phyloP scores from a whole-genome alignment of 495 filamentous ascomycete genomes.

The Penicillium roqueforti region DNA sequence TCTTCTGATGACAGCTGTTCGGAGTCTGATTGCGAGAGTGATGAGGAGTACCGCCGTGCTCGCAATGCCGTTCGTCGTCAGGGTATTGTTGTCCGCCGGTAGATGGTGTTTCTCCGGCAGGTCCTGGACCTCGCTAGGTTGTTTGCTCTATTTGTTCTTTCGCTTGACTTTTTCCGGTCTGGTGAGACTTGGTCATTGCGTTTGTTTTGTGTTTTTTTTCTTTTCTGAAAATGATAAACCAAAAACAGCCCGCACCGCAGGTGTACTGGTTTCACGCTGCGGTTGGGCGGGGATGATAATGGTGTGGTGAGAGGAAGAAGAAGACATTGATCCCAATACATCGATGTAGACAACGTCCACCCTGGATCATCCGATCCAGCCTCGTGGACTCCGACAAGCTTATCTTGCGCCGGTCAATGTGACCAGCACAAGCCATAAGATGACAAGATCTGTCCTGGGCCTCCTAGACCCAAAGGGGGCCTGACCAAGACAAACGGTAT shows the following conservation, averaged over 20 bases:
- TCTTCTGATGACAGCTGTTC: constrained; percentile 50
- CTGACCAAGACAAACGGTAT: constrained; percentile 10
- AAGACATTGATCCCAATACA: constrained; percentile 10
- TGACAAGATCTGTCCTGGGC: constrained; percentile 12
- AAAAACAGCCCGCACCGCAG: constrained; percentile 27
- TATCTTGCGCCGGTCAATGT: constrained; percentile 15
- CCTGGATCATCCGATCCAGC: constrained; percentile 13
- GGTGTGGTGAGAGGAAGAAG: not conserved
- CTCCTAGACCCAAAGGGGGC: not conserved
- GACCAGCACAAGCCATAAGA: constrained; percentile 18
- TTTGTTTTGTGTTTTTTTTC: constrained; percentile 19
- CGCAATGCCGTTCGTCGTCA: constrained; percentile 59
- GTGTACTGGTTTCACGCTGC: constrained; percentile 23
- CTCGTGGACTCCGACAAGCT: constrained; percentile 21
- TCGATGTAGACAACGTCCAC: constrained; percentile 19
- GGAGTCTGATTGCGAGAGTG: constrained; percentile 51
- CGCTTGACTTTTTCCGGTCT: constrained; percentile 13
- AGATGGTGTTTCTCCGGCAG: not conserved
- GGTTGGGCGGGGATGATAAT: constrained; percentile 24
- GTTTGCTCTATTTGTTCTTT: constrained; percentile 3
- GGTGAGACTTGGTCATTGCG: constrained; percentile 16
- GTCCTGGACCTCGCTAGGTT: not conserved
- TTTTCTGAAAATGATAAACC: constrained; percentile 12
- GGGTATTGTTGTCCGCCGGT: constrained; percentile 68
- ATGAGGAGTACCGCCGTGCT: constrained; percentile 51